phyloP scores from a whole-genome alignment of 1,284 basidiomycete species.

The Cutaneotrichosporon cavernicola region DNA sequence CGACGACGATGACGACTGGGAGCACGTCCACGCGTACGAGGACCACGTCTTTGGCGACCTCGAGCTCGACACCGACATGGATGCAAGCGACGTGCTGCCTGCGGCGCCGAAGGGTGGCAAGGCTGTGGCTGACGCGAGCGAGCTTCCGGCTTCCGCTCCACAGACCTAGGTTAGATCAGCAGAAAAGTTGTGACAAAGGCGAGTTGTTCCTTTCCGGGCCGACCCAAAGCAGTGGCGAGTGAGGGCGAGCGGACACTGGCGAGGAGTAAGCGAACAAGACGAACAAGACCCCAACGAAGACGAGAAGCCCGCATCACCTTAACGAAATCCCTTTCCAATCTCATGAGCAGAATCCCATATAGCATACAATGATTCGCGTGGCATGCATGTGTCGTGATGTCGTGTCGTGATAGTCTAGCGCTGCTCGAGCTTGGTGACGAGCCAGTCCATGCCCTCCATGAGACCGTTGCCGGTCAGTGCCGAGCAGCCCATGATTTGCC shows the following conservation, averaged over 20 bases:
- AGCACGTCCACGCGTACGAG: constrained; percentile 38
- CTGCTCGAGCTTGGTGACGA: constrained; percentile 43
- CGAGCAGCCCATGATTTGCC: constrained; percentile 59
- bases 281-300: background rate
- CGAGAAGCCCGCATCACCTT: background rate
- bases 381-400: constrained; percentile 15
- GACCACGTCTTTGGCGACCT: constrained; percentile 44
- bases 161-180: background rate
- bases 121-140: background rate
- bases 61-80: constrained; percentile 32
- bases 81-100: background rate
- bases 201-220: background rate
- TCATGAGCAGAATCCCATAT: constrained; percentile 6
- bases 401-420: constrained; percentile 12
- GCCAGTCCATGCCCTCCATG: constrained; percentile 53
- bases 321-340: background rate
- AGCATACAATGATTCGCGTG: constrained; percentile 10
- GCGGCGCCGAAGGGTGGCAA: background rate
- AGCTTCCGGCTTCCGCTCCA: background rate
- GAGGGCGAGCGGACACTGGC: background rate
- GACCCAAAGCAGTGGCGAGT: background rate
- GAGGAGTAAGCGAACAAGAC: background rate
- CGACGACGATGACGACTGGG: constrained; percentile 45
- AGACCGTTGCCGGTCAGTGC: constrained; percentile 53
- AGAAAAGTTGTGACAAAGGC: background rate